Evolutionary conservation across 805 yeast species (phyloP), one percentile per base, ranked within the genome.

Genomic region (Nakazawaea molendinolei): DNA sequence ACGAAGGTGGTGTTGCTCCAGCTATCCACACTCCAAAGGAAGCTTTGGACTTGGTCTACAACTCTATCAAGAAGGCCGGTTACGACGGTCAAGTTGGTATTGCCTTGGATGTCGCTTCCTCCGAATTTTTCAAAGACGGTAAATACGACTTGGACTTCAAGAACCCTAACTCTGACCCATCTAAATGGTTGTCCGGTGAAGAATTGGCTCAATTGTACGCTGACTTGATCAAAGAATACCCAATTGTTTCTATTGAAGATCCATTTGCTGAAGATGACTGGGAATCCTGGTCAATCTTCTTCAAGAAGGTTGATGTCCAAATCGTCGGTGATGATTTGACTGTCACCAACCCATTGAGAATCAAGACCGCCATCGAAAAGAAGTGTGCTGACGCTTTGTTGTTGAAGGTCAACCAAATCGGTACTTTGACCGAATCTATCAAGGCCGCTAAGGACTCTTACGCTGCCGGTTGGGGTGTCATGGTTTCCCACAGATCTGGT

Each of bases 1-100:
- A 90, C 70, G 98, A 90, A 78, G 98, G 98, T 83, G 98, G 98
- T 80, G 96, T 90, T 74, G 98, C 98, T 58, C 98, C 98, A 69
- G 86, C 87, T 69, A 80, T 92, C 52, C 76, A 82, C 51, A 77
- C 96, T 55, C 90, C 98, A 62, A 85, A 78, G 68, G 97, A 90
- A 79, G 98, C 97, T 55, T 74, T 90, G 51, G 97, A 92, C 74
- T 80, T 90, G 66, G 86, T 90, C 65, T 74, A 77, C 53, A 81
- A 67, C 50, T 86, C 98, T 60, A 90, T 92, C 64, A 85, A 79
- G 63, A 66, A 70, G 53, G 96, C 98, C 53, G 98, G 98, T 61
- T 89, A 90, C 83, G 81, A 79, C 48, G 97, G 96, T 65, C 69
- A 77, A 72, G 79, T 90, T 61, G 71, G 76, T 58, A 92, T 90